phyloP scores from a whole-genome alignment of 805 yeast genomes.

The Lachancea sp. region DNA sequence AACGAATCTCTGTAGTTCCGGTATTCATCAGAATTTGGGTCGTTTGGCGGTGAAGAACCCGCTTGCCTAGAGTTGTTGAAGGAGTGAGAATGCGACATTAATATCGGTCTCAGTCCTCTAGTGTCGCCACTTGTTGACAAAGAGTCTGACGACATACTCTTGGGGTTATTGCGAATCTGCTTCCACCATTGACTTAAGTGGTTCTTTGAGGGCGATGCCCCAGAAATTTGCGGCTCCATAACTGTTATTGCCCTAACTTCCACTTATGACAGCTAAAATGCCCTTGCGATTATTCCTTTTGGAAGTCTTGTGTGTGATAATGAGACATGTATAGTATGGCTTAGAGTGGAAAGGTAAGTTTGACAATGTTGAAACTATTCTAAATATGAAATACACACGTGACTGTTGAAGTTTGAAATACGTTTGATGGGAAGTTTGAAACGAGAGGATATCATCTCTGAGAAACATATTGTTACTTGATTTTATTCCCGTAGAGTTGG shows the following conservation, averaged over 20 bases:
- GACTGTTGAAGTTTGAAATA: no score
- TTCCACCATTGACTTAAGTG: slow-evolving; percentile 29
- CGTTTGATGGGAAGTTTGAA: no score
- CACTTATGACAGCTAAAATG: background rate
- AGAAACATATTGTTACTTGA: no score
- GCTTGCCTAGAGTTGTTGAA: slow-evolving; percentile 3
- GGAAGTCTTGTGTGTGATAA: no score
- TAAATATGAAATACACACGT: no score
- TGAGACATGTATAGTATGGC: no score
- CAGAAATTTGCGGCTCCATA: slow-evolving; percentile 7
- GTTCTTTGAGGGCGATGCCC: slow-evolving; percentile 17
- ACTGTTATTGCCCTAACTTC: background rate
- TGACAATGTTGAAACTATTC: no score
- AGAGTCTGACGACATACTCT: slow-evolving; percentile 31
- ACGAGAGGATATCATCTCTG: no score
- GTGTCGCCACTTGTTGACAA: slow-evolving; percentile 7
- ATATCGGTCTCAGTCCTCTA: background rate
- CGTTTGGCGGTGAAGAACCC: slow-evolving; percentile 4
- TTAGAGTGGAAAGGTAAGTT: no score
- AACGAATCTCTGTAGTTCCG: slow-evolving; percentile 32
- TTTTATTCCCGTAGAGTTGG: no score
- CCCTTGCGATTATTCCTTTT: no score
- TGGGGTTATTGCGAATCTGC: slow-evolving; percentile 28
- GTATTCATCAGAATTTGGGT: slow-evolving; percentile 8
- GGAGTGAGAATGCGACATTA: slow-evolving; percentile 8